Evolutionary conservation across 1,139 yeast genomes (phyloP).

Genomic region (Hemisphaericaspora xylanilytica): DNA sequence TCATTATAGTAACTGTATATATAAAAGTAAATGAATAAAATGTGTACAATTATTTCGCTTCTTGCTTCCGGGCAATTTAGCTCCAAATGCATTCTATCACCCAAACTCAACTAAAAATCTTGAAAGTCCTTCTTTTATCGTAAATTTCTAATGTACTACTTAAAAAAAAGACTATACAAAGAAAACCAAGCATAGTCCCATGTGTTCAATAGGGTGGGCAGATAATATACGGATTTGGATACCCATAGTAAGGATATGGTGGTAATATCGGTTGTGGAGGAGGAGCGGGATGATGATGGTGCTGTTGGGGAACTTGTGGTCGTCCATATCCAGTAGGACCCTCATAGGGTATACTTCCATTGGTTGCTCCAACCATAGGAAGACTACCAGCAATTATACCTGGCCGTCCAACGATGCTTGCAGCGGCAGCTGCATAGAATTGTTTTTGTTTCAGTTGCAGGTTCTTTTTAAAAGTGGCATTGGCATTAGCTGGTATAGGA

Average conservation of each 20-base stretch:
- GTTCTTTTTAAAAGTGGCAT: not conserved
- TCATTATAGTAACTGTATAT: slow-evolving; percentile 4
- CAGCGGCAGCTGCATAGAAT: slow-evolving; percentile 5
- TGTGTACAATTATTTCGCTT: no score
- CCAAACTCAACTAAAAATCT: no score
- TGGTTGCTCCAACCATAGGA: not conserved
- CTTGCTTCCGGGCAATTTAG: no score
- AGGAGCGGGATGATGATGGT: not conserved
- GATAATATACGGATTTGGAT: slow-evolving; percentile 14
- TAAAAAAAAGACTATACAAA: not conserved
- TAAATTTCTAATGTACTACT: no score
- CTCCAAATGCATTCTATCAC: no score
- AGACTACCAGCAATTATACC: not conserved
- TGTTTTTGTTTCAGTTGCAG: slow-evolving; percentile 2
- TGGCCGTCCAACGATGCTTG: not conserved
- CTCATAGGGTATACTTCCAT: not conserved
- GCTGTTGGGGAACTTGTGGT: not conserved
- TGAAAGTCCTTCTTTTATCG: no score
- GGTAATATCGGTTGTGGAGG: slow-evolving; percentile 13
- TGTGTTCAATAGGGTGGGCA: slow-evolving; percentile 3
- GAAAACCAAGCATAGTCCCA: not conserved
- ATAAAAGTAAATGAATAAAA: not conserved
- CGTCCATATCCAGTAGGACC: not conserved
- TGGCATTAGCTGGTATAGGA: not conserved
- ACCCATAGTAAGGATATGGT: slow-evolving; percentile 13